These are phyloP conservation scores for Mastigamoeba balamuthi DNA, from an alignment of 78 protist genomes.

Conservation along the genomic window DNA sequence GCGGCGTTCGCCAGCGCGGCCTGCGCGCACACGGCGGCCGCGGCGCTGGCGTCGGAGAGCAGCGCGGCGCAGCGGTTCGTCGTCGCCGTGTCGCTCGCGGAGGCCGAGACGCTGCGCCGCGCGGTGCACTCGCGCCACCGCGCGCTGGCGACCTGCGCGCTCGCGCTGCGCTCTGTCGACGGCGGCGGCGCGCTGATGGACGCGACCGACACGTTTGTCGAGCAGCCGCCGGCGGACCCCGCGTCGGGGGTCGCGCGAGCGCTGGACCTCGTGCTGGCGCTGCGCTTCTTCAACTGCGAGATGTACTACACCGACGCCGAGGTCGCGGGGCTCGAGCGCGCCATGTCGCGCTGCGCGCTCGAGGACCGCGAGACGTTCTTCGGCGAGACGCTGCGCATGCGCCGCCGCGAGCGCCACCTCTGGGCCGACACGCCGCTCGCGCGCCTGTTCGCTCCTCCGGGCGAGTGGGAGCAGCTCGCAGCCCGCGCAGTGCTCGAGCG, in stretches of 20 bases:
- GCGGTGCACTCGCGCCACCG: constrained; percentile 14
- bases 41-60: not conserved
- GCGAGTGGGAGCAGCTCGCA: not conserved
- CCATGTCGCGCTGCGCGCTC: not conserved
- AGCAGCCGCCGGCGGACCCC: no score
- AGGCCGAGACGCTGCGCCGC: constrained; percentile 51
- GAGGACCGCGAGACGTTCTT: not conserved
- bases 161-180: not conserved
- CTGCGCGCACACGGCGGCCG: not conserved
- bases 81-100: constrained; percentile 41
- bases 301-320: constrained; percentile 5
- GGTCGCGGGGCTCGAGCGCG: not conserved
- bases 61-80: not conserved
- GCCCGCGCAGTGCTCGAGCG: not conserved
- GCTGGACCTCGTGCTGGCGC: not conserved
- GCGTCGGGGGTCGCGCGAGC: no score
- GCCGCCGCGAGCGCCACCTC: not conserved
- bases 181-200: no score
- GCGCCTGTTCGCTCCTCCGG: not conserved
- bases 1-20: not conserved
- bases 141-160: not conserved
- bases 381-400: not conserved
- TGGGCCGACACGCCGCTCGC: constrained; percentile 15
- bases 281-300: constrained; percentile 11
- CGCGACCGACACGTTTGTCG: no score